Base-by-base conservation (phyloP, 805 yeast species). In the Candida boidinii region DNA sequence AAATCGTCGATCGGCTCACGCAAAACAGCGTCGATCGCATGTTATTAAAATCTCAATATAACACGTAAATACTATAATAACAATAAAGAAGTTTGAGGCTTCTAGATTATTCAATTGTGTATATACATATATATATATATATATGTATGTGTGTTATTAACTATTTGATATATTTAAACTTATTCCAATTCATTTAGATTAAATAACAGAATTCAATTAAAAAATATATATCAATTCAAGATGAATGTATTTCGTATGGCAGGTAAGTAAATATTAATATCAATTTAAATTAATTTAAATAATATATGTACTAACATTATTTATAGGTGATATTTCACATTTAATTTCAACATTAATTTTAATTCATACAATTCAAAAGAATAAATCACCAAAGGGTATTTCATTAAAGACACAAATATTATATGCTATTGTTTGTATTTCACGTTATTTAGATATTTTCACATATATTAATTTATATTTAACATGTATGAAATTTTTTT, bases 351-450 rank as follows among this genome's bases (percentile, higher is more conserved):
- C 85, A 31, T 62, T 83, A 38, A 71, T 92, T 35, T 67, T 92
- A 42, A 62, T 90, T 31, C 78, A 75, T 34, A 73, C 86, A 26
- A 85, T 92, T 44, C 69, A 64, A 33, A 50, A 60, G 5, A 70
- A 81, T 35, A 65, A 64, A 39, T 78, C 94, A 6, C 76, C 82
- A 29, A 72, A 76, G 20, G 98, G 98, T 28, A 71, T 92, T 30
- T 87, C 96, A 1, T 62, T 84, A 51, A 90, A 90, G 60, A 84
- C 97, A 0, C 97, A 92, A 54, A 62, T 72, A 1, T 62, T 90
- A 26, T 92, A 90, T 54, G 75, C 71, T 27, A 41, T 78, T 21
- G 95, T 86, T 14, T 87, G 75, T 46, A 51, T 74, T 27, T 68
- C 87, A 11, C 71, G 96, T 39, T 87, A 86, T 55, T 42, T 82